A percentile compares a stretch with the other conserved stretches of the same genome.
Conservation (phyloP, 805 yeast species). For the Metschnikowia aberdeeniae region DNA sequence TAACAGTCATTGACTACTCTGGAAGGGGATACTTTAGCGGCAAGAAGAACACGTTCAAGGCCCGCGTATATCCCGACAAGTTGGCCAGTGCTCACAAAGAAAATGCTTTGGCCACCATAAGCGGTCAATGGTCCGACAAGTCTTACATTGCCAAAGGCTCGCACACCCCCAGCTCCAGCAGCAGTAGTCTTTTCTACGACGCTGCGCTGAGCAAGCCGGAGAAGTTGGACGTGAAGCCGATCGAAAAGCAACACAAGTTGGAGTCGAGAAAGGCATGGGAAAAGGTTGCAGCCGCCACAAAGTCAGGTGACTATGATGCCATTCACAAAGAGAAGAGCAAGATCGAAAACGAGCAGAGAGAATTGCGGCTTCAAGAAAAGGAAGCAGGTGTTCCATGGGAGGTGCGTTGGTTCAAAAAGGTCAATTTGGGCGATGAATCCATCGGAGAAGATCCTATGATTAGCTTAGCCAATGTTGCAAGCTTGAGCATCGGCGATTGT, state of each 20-base stretch:
- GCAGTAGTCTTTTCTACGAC: constrained; percentile 58
- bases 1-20: constrained; percentile 68
- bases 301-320: constrained; percentile 64
- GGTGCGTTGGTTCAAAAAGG: constrained; percentile 71
- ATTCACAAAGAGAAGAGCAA: constrained; percentile 72
- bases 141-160: constrained; percentile 62
- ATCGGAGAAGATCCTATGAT: constrained; percentile 28
- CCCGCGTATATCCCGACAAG: constrained; percentile 61
- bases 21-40: constrained; percentile 97
- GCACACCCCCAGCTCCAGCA: constrained; percentile 40
- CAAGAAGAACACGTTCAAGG: constrained; percentile 89
- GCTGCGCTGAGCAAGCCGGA: constrained; percentile 49
- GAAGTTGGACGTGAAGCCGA: constrained; percentile 69
- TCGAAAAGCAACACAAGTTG: constrained; percentile 71
- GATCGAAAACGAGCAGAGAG: constrained; percentile 85
- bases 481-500: constrained; percentile 57
- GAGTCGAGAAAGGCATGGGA: constrained; percentile 90
- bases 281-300: constrained; percentile 84
- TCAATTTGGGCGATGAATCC: constrained; percentile 22
- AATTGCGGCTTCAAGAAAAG: constrained; percentile 66
- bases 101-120: constrained; percentile 70
- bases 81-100: constrained; percentile 47
- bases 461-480: constrained; percentile 43
- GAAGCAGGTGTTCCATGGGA: constrained; percentile 67
- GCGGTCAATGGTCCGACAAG: constrained; percentile 90